A percentile compares a stretch with the other conserved stretches of the same genome.
phyloP scores from a whole-genome alignment of 1,284 basidiomycete genomes.

The Vanrija sp. region DNA sequence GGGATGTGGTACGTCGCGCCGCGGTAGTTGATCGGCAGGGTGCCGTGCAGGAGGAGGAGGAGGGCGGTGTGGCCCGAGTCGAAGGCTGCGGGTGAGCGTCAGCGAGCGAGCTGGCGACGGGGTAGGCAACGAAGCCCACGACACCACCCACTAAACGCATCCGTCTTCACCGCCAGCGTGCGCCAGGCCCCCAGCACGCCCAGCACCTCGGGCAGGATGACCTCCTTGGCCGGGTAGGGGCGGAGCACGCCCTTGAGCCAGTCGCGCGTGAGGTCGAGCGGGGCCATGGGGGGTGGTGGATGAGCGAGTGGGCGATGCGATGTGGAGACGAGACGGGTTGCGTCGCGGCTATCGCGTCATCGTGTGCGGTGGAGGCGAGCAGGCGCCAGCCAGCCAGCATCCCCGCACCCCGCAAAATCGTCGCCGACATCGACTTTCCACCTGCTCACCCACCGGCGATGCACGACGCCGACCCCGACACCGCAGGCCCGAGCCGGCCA shows the following conservation, averaged over 20 bases:
- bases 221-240: conserved; percentile 61
- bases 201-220: conserved; percentile 63
- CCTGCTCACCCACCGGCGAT: too few species aligned
- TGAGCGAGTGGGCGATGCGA: neutral
- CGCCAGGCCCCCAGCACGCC: conserved; percentile 59
- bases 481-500: too few species aligned
- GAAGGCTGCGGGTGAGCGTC: conserved; percentile 59
- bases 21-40: conserved; percentile 80
- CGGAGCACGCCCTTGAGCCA: conserved; percentile 71
- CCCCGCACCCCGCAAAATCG: neutral
- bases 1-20: conserved; percentile 87
- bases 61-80: conserved; percentile 91
- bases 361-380: too few species aligned
- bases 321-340: neutral
- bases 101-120: neutral
- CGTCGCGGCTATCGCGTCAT: neutral
- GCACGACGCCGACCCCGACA: too few species aligned
- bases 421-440: too few species aligned
- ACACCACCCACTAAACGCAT: conserved; percentile 73
- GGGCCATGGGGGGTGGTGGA: conserved; percentile 22
- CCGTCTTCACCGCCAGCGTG: conserved; percentile 79
- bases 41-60: conserved; percentile 82
- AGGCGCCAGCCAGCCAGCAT: neutral
- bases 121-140: conserved; percentile 25
- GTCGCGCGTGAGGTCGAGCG: conserved; percentile 52